Conservation (phyloP, 2,329 filamentous ascomycete genomes). For the Cladosporium oxysporum region DNA sequence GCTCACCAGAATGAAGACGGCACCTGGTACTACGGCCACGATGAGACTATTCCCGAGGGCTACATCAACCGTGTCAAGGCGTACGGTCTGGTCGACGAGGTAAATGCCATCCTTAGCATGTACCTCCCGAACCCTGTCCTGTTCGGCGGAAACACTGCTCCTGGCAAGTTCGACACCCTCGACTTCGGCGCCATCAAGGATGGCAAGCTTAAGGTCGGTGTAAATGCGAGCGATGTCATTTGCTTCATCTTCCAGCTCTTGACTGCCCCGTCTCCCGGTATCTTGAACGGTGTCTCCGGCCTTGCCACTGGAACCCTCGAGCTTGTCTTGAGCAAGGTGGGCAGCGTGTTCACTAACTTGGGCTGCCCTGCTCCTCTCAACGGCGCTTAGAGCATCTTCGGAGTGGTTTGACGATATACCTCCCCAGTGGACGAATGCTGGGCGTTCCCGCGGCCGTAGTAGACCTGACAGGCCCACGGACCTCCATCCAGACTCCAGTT, state of each 20-base stretch:
- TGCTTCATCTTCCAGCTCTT: conserved; percentile 46
- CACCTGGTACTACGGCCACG: conserved; percentile 40
- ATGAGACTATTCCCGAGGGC: conserved; percentile 11
- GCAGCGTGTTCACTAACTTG: conserved; percentile 31
- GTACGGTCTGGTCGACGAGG: conserved; percentile 8
- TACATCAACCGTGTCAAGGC: background rate
- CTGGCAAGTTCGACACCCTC: conserved; percentile 41
- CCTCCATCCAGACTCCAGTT: background rate
- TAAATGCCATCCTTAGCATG: conserved; percentile 22
- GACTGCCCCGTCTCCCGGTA: conserved; percentile 38
- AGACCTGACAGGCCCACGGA: background rate
- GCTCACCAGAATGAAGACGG: conserved; percentile 39
- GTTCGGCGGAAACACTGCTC: conserved; percentile 45
- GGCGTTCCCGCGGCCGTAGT: background rate
- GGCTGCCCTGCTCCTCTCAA: conserved; percentile 37
- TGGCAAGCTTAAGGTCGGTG: conserved; percentile 35
- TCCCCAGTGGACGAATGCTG: background rate
- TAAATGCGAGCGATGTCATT: conserved; percentile 29
- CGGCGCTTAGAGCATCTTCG: background rate
- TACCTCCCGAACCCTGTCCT: conserved; percentile 45
- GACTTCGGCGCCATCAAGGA: conserved; percentile 39
- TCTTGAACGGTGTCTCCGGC: conserved; percentile 34
- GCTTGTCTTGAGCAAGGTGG: conserved; percentile 31
- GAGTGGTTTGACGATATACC: background rate
- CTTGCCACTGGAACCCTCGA: conserved; percentile 34